Conservation (phyloP, 306 rosid genomes). For the Neltuma alba region DNA sequence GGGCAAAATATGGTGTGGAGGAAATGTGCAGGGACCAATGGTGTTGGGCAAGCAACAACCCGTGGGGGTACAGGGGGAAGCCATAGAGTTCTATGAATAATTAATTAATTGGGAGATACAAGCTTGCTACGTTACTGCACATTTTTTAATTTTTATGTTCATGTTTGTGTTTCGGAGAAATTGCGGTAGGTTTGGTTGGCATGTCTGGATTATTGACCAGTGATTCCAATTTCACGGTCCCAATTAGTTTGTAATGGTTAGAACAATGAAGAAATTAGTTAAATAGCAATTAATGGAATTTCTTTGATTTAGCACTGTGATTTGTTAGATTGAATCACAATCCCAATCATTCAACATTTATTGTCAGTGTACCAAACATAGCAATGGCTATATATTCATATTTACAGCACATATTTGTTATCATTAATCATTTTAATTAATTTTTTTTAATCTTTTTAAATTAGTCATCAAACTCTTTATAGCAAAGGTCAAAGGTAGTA, state of each 20-base stretch:
- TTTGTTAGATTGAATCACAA: too few species aligned
- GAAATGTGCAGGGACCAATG: slow-evolving; percentile 80
- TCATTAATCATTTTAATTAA: too few species aligned
- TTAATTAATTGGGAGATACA: background rate
- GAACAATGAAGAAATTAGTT: background rate
- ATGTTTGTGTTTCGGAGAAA: background rate
- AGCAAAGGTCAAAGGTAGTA: too few species aligned
- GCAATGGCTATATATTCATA: too few species aligned
- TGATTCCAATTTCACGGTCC: background rate
- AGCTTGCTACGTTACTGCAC: background rate
- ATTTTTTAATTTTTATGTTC: too few species aligned
- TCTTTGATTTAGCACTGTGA: too few species aligned
- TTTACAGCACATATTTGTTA: too few species aligned
- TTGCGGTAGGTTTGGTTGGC: background rate
- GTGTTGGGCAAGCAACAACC: slow-evolving; percentile 68
- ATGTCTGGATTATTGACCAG: background rate
- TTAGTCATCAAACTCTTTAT: too few species aligned
- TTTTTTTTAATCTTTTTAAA: too few species aligned
- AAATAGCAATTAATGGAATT: background rate
- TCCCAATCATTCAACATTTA: too few species aligned
- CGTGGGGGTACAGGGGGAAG: slow-evolving; percentile 51
- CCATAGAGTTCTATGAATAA: background rate
- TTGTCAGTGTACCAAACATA: too few species aligned
- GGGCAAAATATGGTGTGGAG: slow-evolving; percentile 53
- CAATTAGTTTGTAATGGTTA: background rate